phyloP scores from a whole-genome alignment of 257 asterid species.

The Plantago major region DNA sequence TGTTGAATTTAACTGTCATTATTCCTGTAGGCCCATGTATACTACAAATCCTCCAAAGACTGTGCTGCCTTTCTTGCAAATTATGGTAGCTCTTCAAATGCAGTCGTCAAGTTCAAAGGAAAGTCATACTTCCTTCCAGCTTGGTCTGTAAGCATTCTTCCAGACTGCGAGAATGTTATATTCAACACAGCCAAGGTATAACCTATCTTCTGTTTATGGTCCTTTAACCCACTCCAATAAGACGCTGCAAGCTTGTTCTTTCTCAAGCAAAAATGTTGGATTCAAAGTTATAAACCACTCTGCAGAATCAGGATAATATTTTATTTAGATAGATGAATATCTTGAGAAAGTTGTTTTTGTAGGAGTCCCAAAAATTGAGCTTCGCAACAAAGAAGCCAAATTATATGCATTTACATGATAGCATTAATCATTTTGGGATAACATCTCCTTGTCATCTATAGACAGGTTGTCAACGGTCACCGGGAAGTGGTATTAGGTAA shows the following conservation, averaged over 20 bases:
- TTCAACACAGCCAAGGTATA: slow-evolving; percentile 78
- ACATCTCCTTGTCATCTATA: too few relatives aligned
- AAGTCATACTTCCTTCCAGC: slow-evolving; percentile 67
- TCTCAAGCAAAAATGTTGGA: background rate
- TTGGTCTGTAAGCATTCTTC: slow-evolving; percentile 93
- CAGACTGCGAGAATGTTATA: slow-evolving; percentile 62
- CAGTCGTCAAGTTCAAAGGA: slow-evolving; percentile 58
- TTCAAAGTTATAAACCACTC: background rate
- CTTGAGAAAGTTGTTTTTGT: too few relatives aligned
- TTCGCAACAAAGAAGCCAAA: too few relatives aligned
- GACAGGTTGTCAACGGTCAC: too few relatives aligned
- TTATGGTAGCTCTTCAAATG: slow-evolving; percentile 50
- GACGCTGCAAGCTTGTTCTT: background rate
- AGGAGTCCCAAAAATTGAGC: too few relatives aligned
- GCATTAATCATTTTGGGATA: too few relatives aligned
- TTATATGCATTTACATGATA: too few relatives aligned
- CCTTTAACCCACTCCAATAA: background rate
- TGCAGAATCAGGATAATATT: background rate
- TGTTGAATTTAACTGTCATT: slow-evolving; percentile 9
- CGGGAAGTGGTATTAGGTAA: too few relatives aligned
- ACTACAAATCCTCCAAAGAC: slow-evolving; percentile 49
- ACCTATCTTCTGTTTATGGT: slow-evolving; percentile 1
- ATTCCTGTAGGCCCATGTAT: slow-evolving; percentile 62
- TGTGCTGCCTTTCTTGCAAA: slow-evolving; percentile 88
- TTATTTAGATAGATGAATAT: too few relatives aligned